Percentiles rank a stretch among this genome's conserved stretches.
Conservation (phyloP, 2,329 filamentous ascomycete genomes). For the Beauveria bassiana region DNA sequence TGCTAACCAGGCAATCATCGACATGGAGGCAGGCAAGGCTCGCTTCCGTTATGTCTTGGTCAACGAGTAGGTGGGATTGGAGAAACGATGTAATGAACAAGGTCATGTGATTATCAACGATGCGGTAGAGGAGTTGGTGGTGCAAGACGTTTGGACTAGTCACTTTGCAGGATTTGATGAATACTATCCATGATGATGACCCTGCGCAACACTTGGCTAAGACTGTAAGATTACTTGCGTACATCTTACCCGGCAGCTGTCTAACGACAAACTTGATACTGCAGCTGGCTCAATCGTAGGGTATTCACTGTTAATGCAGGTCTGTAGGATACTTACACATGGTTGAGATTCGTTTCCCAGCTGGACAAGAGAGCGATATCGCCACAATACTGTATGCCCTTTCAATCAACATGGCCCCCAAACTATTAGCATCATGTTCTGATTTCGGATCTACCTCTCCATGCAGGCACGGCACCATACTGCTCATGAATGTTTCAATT, state of each 20-base stretch:
- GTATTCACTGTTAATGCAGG: too few species aligned
- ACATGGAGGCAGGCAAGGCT: slow-evolving; percentile 44
- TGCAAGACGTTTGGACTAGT: not conserved
- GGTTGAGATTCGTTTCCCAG: too few species aligned
- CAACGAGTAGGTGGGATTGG: slow-evolving; percentile 18
- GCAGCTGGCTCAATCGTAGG: too few species aligned
- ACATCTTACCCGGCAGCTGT: too few species aligned
- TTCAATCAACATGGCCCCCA: too few species aligned
- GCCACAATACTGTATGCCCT: too few species aligned
- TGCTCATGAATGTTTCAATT: not conserved
- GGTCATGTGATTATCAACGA: not conserved
- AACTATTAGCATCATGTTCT: too few species aligned
- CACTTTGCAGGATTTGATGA: not conserved
- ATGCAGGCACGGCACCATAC: not conserved
- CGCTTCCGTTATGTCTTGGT: slow-evolving; percentile 35
- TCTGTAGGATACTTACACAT: too few species aligned
- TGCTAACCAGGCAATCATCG: slow-evolving; percentile 43
- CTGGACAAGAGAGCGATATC: too few species aligned
- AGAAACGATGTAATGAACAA: not conserved
- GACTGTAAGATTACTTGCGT: too few species aligned
- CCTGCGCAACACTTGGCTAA: not conserved
- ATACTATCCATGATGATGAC: not conserved
- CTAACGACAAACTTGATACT: too few species aligned
- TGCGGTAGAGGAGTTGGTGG: not conserved
- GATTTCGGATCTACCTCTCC: too few species aligned